phyloP scores from a whole-genome alignment of 2,329 filamentous ascomycete genomes.

The Ophiocordyceps camponoti-floridani region DNA sequence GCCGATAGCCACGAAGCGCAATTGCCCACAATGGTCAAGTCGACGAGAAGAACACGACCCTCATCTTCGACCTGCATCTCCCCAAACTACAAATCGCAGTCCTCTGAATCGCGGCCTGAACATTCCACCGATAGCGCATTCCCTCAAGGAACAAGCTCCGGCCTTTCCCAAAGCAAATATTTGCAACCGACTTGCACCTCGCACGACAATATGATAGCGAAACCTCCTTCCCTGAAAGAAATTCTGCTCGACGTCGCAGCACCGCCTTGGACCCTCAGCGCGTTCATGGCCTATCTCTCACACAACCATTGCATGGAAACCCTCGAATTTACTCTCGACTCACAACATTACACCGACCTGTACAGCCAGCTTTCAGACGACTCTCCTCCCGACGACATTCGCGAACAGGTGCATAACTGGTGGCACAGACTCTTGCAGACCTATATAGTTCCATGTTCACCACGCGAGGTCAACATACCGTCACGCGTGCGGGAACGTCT shows the following conservation, averaged over 20 bases:
- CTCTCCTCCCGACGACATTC: constrained; percentile 21
- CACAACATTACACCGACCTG: constrained; percentile 59
- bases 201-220: constrained; percentile 12
- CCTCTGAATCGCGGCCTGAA: no score
- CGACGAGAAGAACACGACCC: no score
- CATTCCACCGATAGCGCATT: no score
- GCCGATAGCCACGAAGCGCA: no score
- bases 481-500: constrained; percentile 70
- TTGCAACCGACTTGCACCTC: constrained; percentile 10
- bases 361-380: constrained; percentile 25
- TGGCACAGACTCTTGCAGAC: constrained; percentile 82
- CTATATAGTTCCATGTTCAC: constrained; percentile 74
- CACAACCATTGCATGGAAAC: constrained; percentile 96
- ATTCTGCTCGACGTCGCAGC: constrained; percentile 75
- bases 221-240: constrained; percentile 57
- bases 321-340: constrained; percentile 89
- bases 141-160: no score
- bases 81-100: no score
- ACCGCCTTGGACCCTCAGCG: constrained; percentile 75
- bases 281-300: constrained; percentile 92
- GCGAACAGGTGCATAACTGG: constrained; percentile 55
- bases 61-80: no score
- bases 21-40: no score
- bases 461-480: constrained; percentile 80
- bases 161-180: neutral